Conservation (phyloP, 768 basidiomycete genomes). For the Baorangia bicolor region DNA sequence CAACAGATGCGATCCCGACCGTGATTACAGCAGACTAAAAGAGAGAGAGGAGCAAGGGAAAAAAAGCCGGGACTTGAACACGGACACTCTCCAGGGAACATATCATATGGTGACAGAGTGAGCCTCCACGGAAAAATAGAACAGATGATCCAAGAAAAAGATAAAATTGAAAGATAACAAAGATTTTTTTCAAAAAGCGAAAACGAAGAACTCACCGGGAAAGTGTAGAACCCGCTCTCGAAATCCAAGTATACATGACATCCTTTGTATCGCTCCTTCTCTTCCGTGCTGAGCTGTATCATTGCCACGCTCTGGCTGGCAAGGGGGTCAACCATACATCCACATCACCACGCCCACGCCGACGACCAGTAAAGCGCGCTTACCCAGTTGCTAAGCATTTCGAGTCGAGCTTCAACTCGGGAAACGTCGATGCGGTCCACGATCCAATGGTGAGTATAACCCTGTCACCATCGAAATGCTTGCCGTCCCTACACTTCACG, state of each 20-base stretch:
- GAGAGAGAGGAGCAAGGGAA: too few relatives aligned
- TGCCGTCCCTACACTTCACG: slow-evolving; percentile 62
- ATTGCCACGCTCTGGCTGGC: slow-evolving; percentile 75
- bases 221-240: slow-evolving; percentile 72
- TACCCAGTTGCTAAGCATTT: slow-evolving; percentile 81
- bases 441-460: slow-evolving; percentile 75
- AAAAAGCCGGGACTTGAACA: too few relatives aligned
- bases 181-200: too few relatives aligned
- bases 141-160: too few relatives aligned
- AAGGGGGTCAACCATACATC: neutral
- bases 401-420: slow-evolving; percentile 48
- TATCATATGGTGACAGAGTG: too few relatives aligned
- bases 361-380: slow-evolving; percentile 14
- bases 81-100: too few relatives aligned
- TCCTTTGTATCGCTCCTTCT: slow-evolving; percentile 57
- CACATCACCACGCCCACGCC: neutral
- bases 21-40: too few relatives aligned
- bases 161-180: too few relatives aligned
- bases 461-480: slow-evolving; percentile 50
- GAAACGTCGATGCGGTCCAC: slow-evolving; percentile 84
- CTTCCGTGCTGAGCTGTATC: slow-evolving; percentile 71
- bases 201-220: slow-evolving; percentile 57
- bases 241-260: slow-evolving; percentile 76
- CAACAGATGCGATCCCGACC: too few relatives aligned
- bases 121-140: too few relatives aligned